phyloP scores from a whole-genome alignment of 768 basidiomycete species.

The Leccinum obscurum region DNA sequence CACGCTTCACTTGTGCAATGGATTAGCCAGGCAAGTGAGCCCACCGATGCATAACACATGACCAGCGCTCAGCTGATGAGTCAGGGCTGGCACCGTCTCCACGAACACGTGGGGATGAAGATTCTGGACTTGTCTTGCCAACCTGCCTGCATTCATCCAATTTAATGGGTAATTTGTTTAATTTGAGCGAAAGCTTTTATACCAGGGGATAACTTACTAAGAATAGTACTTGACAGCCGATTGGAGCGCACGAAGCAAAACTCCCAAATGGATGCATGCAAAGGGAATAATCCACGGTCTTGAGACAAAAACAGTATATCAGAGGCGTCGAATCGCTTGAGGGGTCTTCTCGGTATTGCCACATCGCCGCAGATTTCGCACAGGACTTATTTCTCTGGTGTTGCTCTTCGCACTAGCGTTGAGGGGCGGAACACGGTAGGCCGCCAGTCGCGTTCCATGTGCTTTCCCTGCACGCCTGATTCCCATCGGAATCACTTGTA shows the following conservation, averaged over 20 bases:
- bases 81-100: background rate
- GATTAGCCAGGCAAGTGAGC: slow-evolving; percentile 3
- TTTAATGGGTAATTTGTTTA: background rate
- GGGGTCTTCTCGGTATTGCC: slow-evolving; percentile 1
- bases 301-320: background rate
- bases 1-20: slow-evolving; percentile 1
- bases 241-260: background rate
- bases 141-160: background rate
- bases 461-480: slow-evolving; percentile 1
- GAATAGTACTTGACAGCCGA: background rate
- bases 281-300: background rate
- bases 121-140: background rate
- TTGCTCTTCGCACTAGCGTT: background rate
- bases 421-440: background rate
- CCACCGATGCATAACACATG: slow-evolving; percentile 3
- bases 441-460: slow-evolving; percentile 7
- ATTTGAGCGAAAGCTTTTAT: background rate
- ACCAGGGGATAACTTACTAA: background rate
- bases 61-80: background rate
- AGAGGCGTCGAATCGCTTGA: background rate
- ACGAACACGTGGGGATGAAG: slow-evolving; percentile 1
- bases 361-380: background rate
- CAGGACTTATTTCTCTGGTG: background rate
- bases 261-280: background rate
- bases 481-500: slow-evolving; percentile 8